Evolutionary conservation across 2,329 filamentous ascomycete species (phyloP), one percentile per base, ranked within the genome.

Genomic region (Talaromyces funiculosus): DNA sequence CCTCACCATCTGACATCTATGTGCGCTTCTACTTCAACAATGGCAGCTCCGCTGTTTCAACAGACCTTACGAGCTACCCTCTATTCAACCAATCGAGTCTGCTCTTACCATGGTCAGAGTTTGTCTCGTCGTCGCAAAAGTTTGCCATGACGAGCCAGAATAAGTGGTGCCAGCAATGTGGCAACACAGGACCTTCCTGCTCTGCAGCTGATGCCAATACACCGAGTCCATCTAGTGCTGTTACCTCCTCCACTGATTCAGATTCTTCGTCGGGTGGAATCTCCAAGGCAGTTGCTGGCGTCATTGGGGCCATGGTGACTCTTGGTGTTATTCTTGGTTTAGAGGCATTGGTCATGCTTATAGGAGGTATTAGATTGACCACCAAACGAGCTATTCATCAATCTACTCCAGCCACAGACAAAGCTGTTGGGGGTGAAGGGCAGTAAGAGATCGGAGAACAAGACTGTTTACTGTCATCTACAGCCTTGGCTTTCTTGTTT

Each of bases 111-210:
- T 96, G 90, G 88, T 75, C 72, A 12, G 84, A 86, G 14, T 96
- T 96, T 75, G 80, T 81, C 22, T 65, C 67, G 0, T 78, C 81
- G 65, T 88, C 93, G 79, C 72, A 76, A 65, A 81, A 84, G 66
- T 87, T 94, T 65, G 83, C 88, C 49, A 79, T 96, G 61, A 77
- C 78, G n/a, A 80, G 82, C 55, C 86, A 85, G 7, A 70, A 80
- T 60, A 74, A 84, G 59, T 96, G 91, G 91, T 96, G 91, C 77
- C 71, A 72, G 1, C 81, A 82, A 61, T 96, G 92, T 73, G 89
- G 89, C 4, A 91, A 90, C 75, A 82, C 81, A 0, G 87, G 85
- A 0, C 88, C 86, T 2, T 75, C 79, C 24, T 94, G 90, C 70
- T n/a, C n/a, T n/a, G n/a, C n/a, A n/a, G 85, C 85, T 6, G 73